These are phyloP conservation scores for Fragilaria crotonensis DNA, from an alignment of 108 stramenopile genomes.

Conservation along the genomic window DNA sequence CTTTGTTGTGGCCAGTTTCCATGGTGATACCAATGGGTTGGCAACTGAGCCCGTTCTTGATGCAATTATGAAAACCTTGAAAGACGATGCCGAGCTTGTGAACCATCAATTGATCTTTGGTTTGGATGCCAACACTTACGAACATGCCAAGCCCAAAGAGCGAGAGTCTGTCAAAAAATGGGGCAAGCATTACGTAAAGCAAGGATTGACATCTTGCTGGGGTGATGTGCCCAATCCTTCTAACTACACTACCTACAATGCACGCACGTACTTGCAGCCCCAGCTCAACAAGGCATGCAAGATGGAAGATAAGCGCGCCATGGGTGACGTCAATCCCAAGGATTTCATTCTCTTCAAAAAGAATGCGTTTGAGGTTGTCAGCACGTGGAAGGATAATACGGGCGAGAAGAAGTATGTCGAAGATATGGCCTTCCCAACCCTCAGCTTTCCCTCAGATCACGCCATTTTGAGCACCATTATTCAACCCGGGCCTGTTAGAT, in stretches of 20 bases:
- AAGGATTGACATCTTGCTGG: slow-evolving; percentile 65
- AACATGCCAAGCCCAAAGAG: slow-evolving; percentile 57
- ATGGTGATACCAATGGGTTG: slow-evolving; percentile 87
- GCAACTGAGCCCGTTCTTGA: slow-evolving; percentile 75
- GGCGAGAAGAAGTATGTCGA: slow-evolving; percentile 57
- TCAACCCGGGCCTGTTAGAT: no score
- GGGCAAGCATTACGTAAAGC: slow-evolving; percentile 31
- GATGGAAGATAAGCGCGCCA: slow-evolving; percentile 40
- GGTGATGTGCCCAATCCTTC: slow-evolving; percentile 59
- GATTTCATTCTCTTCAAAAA: slow-evolving; percentile 79
- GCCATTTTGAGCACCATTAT: slow-evolving; percentile 66
- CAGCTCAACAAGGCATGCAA: slow-evolving; percentile 87
- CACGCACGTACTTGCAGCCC: slow-evolving; percentile 71
- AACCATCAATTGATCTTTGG: slow-evolving; percentile 72
- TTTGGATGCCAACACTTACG: slow-evolving; percentile 86
- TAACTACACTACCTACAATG: slow-evolving; percentile 73
- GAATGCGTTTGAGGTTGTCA: slow-evolving; percentile 39
- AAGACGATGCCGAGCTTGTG: slow-evolving; percentile 14
- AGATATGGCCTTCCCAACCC: slow-evolving; percentile 80
- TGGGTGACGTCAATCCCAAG: slow-evolving; percentile 83
- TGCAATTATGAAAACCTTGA: slow-evolving; percentile 52
- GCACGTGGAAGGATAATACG: slow-evolving; percentile 80
- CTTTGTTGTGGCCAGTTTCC: slow-evolving; percentile 73
- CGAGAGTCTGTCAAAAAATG: slow-evolving; percentile 75
- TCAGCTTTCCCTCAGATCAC: slow-evolving; percentile 83